phyloP scores from a whole-genome alignment of 768 basidiomycete species.

The Russula ochroleuca region DNA sequence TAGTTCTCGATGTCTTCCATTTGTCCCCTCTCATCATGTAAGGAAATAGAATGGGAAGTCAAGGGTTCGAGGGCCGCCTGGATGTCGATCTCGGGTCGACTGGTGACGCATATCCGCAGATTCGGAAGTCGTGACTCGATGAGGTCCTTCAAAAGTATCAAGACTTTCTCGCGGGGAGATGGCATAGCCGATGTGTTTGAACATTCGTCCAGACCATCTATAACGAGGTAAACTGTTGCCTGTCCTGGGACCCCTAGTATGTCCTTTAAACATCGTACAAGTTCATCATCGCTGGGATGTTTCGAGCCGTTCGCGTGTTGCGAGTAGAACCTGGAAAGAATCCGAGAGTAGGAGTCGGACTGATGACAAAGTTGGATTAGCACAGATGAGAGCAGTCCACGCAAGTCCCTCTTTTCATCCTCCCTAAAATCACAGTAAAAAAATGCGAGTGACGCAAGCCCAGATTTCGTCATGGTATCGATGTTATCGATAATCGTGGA shows the following conservation, averaged over 20 bases:
- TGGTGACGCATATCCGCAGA: not conserved
- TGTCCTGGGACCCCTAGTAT: not conserved
- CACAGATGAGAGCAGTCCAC: slow-evolving; percentile 1
- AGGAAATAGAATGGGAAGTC: not conserved
- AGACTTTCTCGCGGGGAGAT: not conserved
- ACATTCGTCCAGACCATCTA: slow-evolving; percentile 10
- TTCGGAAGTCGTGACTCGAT: not conserved
- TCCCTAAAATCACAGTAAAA: slow-evolving; percentile 6
- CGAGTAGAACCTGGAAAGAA: not conserved
- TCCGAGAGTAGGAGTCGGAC: not conserved
- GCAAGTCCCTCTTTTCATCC: not conserved
- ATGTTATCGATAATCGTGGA: not conserved
- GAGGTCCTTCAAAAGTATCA: not conserved
- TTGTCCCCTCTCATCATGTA: not conserved
- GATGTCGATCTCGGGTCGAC: slow-evolving; percentile 5
- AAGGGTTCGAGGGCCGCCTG: not conserved
- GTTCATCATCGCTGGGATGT: not conserved
- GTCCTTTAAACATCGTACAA: not conserved
- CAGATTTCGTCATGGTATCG: not conserved
- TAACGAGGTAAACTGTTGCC: not conserved
- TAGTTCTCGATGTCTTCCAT: not conserved
- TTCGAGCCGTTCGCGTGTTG: not conserved
- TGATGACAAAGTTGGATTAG: slow-evolving; percentile 5
- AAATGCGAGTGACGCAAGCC: not conserved
- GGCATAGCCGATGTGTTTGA: not conserved